phyloP scores from a whole-genome alignment of 2,329 filamentous ascomycete genomes.

The Neophaeococcomyces aloes region DNA sequence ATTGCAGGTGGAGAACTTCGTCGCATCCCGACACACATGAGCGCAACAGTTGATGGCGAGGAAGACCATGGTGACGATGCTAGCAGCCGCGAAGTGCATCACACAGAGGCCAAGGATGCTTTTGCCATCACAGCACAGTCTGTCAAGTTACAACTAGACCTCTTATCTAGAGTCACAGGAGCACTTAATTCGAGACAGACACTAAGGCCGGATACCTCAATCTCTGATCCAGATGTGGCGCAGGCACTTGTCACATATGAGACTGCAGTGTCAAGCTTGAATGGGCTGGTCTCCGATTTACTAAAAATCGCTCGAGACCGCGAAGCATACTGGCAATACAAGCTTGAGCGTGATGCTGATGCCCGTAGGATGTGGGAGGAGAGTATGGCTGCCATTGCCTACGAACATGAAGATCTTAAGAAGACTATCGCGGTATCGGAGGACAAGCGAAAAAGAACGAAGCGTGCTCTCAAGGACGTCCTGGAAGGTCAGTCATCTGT shows the following conservation, averaged over 20 bases:
- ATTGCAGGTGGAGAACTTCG: conserved; percentile 40
- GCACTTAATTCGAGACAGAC: conserved; percentile 43
- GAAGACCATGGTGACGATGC: conserved; percentile 65
- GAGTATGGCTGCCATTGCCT: conserved; percentile 93
- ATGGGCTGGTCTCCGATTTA: conserved; percentile 72
- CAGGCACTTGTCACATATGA: conserved; percentile 81
- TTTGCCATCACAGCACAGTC: conserved; percentile 97
- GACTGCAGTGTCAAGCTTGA: conserved; percentile 76
- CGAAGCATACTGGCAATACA: conserved; percentile 94
- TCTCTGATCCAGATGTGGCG: conserved; percentile 66
- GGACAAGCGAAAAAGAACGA: conserved; percentile 78
- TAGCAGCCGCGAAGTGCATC: conserved; percentile 61
- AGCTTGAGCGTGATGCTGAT: conserved; percentile 80
- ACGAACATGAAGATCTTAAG: conserved; percentile 85
- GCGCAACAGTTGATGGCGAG: conserved; percentile 47
- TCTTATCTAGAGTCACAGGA: conserved; percentile 68
- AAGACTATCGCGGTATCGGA: conserved; percentile 80
- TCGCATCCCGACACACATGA: conserved; percentile 39
- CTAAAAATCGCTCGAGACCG: conserved; percentile 87
- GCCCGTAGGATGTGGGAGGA: conserved; percentile 97
- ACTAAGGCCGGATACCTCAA: conserved; percentile 56
- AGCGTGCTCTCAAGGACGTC: conserved; percentile 77
- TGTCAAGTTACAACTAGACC: conserved; percentile 81
- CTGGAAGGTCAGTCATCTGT: conserved; percentile 48
- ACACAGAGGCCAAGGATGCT: conserved; percentile 67